Percentiles rank a stretch among this genome's conserved stretches.
Evolutionary conservation across 2,329 filamentous ascomycete genomes (phyloP).

Genomic region (Fusarium dlaminii): DNA sequence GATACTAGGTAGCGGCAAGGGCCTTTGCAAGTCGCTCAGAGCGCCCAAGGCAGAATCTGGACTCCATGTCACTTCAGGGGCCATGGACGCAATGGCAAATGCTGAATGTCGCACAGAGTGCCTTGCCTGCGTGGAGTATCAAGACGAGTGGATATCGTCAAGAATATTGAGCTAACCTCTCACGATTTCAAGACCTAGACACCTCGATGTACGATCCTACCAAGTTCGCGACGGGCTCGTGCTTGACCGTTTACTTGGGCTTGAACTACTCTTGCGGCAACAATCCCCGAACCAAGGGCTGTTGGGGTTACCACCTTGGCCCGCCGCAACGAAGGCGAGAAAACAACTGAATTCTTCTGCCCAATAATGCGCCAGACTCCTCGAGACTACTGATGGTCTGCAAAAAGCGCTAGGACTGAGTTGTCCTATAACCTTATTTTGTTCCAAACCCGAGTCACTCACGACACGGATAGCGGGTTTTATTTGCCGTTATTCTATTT

Average conservation of each 20-base stretch:
- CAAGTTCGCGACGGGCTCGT: not conserved
- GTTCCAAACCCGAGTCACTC: no score
- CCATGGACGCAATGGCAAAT: accelerated
- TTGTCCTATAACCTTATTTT: not conserved
- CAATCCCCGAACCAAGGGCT: no score
- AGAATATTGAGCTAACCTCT: not conserved
- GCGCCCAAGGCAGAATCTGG: not conserved
- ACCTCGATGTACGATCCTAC: not conserved
- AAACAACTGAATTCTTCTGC: accelerated
- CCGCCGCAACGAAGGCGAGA: not conserved
- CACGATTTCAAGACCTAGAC: not conserved
- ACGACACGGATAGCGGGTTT: accelerated
- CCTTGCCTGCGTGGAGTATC: not conserved
- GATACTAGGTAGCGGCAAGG: no score
- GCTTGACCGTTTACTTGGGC: not conserved
- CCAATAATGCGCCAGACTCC: no score
- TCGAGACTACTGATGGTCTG: not conserved
- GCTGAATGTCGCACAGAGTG: not conserved
- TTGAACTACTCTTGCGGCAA: not conserved
- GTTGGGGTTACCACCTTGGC: no score
- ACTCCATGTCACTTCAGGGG: not conserved
- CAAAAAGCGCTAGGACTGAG: not conserved
- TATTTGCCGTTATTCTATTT: not conserved
- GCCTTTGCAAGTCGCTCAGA: not conserved
- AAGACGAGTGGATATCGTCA: not conserved